Evolutionary conservation across 768 basidiomycete species (phyloP).

Genomic region (Cyclocybe cylindracea): DNA sequence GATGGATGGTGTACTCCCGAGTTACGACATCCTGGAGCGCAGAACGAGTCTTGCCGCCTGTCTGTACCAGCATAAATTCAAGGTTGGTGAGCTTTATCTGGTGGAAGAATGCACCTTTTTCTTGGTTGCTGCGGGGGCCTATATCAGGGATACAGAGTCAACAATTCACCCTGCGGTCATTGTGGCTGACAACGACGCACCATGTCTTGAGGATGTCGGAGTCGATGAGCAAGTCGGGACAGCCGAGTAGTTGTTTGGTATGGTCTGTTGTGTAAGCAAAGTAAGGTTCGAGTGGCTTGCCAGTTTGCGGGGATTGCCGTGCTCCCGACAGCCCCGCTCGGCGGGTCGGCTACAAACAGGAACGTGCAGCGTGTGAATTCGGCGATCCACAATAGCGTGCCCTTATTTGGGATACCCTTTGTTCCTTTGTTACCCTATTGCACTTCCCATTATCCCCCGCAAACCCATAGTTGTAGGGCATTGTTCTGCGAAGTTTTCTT

Average conservation of each 20-base stretch:
- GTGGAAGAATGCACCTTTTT: slow-evolving; percentile 50
- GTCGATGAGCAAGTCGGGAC: slow-evolving; percentile 49
- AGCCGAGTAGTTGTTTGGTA: slow-evolving; percentile 36
- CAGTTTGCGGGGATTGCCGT: slow-evolving; percentile 35
- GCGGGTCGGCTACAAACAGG: background rate
- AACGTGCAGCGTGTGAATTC: slow-evolving; percentile 9
- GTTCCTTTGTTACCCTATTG: slow-evolving; percentile 32
- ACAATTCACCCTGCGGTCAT: background rate
- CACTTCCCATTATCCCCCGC: slow-evolving; percentile 26
- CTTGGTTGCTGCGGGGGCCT: slow-evolving; percentile 54
- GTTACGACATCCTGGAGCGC: slow-evolving; percentile 98
- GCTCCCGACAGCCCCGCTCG: background rate
- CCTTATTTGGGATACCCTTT: slow-evolving; percentile 22
- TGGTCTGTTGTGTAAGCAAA: slow-evolving; percentile 42
- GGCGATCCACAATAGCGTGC: slow-evolving; percentile 9
- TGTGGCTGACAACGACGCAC: slow-evolving; percentile 36
- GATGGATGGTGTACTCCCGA: slow-evolving; percentile 97
- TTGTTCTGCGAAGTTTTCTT: slow-evolving; percentile 14
- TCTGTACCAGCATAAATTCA: slow-evolving; percentile 29
- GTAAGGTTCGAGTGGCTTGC: slow-evolving; percentile 65
- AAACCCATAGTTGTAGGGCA: slow-evolving; percentile 5
- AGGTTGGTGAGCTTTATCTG: background rate
- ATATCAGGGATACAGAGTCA: slow-evolving; percentile 5
- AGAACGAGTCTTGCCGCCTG: slow-evolving; percentile 88
- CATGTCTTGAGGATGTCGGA: slow-evolving; percentile 70